Percentiles rank a stretch among this genome's conserved stretches.
phyloP scores from a whole-genome alignment of 768 basidiomycete species.

The Cyathus striatus region DNA sequence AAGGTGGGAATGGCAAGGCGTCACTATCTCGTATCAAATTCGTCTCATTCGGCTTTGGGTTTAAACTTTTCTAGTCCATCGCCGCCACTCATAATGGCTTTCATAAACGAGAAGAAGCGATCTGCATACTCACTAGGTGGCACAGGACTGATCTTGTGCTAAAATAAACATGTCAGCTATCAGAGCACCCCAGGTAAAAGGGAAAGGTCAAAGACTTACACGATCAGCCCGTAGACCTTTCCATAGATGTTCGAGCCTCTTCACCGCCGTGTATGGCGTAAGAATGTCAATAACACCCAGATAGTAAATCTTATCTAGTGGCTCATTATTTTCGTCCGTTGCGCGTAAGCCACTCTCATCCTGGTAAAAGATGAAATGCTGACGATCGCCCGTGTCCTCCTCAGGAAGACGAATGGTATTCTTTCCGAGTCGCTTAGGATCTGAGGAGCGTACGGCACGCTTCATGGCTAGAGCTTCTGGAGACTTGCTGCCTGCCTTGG shows the following conservation, averaged over 20 bases:
- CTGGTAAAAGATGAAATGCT: constrained; percentile 90
- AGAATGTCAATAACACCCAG: constrained; percentile 95
- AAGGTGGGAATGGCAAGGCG: too few relatives aligned
- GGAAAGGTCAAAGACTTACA: constrained; percentile 44
- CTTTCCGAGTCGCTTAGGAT: constrained; percentile 46
- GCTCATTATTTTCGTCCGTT: constrained; percentile 79
- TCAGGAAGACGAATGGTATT: constrained; percentile 53
- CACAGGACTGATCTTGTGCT: constrained; percentile 96
- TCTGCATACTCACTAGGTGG: constrained; percentile 83
- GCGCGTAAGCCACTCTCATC: constrained; percentile 93
- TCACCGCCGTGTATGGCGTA: constrained; percentile 77
- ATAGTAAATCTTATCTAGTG: constrained; percentile 81
- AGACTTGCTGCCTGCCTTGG: constrained; percentile 45
- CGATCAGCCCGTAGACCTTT: constrained; percentile 85
- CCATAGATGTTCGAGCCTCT: constrained; percentile 88
- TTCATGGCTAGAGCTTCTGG: constrained; percentile 83
- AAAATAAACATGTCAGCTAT: constrained; percentile 9
- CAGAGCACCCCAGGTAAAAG: neutral
- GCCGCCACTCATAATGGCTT: constrained; percentile 79
- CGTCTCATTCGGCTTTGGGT: too few relatives aligned
- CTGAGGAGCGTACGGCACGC: constrained; percentile 78
- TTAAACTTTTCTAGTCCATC: constrained; percentile 51
- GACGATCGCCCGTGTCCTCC: constrained; percentile 56
- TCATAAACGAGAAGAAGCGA: constrained; percentile 86
- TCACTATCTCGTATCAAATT: too few relatives aligned